Evolutionary conservation across 805 yeast species (phyloP), one percentile per base, ranked within the genome.

Genomic region (Grigorovia yakushimaensis): DNA sequence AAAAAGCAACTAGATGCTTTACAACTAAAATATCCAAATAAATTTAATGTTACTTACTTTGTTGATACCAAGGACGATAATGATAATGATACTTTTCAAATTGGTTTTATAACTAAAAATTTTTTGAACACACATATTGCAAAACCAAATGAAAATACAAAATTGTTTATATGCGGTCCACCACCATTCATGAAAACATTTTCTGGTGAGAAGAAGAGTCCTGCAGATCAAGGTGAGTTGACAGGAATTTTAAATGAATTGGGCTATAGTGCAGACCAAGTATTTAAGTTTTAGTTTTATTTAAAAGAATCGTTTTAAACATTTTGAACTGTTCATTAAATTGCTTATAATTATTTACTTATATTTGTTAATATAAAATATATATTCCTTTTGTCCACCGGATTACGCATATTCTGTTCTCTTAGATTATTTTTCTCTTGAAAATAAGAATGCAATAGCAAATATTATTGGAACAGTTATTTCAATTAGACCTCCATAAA

Each of bases 101-200:
- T 70, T 40, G 98, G 98, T 46, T 84, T 66, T 76, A 84, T 93
- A 62, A 68, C 84, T 65, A 81, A 83, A 71, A 95, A 85, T 8
- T 81, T 73, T 68, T 72, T 91, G 64, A 62, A 72, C 54, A 64
- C 71, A 50, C 69, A 77, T 65, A 68, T 86, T 54, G 81, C 91
- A 49, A 73, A 75, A 54, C 82, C 96, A 35, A 73, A 69, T 44
- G 84, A 79, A 49, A 78, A 82, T 67, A 72, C 77, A 59, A 84
- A 82, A 62, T 77, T 89, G 49, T 91, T 85, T 58, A 84, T 91
- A 48, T 93, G 98, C 69, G 98, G 98, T 48, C 98, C 98, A 50
- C 95, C 96, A 61, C 84, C 85, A 39, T 75, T 93, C 65, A 86
- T 86, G 81, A 74, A 83, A 47, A 88, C 95, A 49, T 61, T 88